Conservation (phyloP, 2,329 filamentous ascomycete genomes). For the Cytospora piceae region DNA sequence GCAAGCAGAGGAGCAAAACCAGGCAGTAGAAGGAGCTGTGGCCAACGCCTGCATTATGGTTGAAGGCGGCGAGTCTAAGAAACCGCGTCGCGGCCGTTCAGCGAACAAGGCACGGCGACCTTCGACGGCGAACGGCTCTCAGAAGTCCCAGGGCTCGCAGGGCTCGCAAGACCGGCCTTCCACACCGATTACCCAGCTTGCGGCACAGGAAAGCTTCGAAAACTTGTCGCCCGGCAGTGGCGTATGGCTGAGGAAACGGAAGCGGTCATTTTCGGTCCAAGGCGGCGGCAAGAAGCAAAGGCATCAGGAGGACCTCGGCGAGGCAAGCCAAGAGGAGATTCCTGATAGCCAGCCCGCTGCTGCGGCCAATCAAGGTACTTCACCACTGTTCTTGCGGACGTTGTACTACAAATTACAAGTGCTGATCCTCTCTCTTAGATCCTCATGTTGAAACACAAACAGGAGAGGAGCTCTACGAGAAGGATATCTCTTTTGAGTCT, state of each 20-base stretch:
- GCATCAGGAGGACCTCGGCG: constrained; percentile 27
- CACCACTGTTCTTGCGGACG: background rate
- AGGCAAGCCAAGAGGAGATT: constrained; percentile 29
- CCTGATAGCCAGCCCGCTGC: constrained; percentile 32
- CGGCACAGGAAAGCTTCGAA: constrained; percentile 30
- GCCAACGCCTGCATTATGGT: constrained; percentile 21
- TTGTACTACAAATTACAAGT: background rate
- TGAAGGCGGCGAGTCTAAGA: constrained; percentile 6
- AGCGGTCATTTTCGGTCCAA: constrained; percentile 34
- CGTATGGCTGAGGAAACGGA: constrained; percentile 37
- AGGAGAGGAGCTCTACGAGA: background rate
- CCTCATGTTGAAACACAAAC: constrained; percentile 3
- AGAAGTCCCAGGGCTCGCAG: constrained; percentile 5
- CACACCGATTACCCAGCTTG: constrained; percentile 25
- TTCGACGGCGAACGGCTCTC: constrained; percentile 8
- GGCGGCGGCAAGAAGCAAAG: constrained; percentile 38
- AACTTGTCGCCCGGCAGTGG: constrained; percentile 26
- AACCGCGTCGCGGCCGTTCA: constrained; percentile 21
- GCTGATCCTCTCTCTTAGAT: constrained; percentile 11
- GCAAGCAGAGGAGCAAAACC: background rate
- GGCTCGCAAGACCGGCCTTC: constrained; percentile 32
- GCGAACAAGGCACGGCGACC: constrained; percentile 9
- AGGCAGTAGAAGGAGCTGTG: background rate
- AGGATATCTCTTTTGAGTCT: constrained; percentile 3
- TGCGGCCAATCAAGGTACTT: constrained; percentile 12